These are phyloP conservation scores for Calonectria henricotiae DNA, from an alignment of 2,329 filamentous ascomycete species.

Conservation along the genomic window DNA sequence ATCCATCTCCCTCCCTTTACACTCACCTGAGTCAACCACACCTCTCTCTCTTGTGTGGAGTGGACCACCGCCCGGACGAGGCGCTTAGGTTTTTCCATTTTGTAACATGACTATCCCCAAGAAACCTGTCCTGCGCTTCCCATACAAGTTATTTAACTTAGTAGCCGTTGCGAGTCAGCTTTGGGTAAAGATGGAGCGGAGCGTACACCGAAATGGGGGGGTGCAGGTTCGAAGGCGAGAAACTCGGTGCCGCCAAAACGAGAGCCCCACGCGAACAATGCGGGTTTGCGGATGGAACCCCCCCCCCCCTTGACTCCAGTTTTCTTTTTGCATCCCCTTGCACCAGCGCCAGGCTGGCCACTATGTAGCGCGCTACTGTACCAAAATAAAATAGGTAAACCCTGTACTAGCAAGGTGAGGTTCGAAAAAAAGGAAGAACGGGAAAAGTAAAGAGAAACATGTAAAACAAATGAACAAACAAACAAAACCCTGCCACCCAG, in stretches of 20 bases:
- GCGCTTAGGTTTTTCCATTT: slow-evolving; percentile 31
- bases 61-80: slow-evolving; percentile 25
- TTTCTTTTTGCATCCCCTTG: slow-evolving; percentile 26
- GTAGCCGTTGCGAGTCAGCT: slow-evolving; percentile 36
- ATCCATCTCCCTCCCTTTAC: slow-evolving; percentile 10
- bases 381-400: slow-evolving; percentile 5
- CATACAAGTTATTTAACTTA: slow-evolving; percentile 17
- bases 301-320: background rate
- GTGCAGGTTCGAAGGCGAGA: slow-evolving; percentile 15
- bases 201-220: slow-evolving; percentile 4
- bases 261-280: slow-evolving; percentile 29
- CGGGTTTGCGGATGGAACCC: slow-evolving; percentile 26
- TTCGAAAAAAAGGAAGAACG: background rate
- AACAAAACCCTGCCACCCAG: too few relatives aligned
- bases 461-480: too few relatives aligned
- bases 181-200: slow-evolving; percentile 6
- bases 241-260: slow-evolving; percentile 21
- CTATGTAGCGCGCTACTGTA: slow-evolving; percentile 4
- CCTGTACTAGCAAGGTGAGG: background rate
- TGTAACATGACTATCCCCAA: slow-evolving; percentile 14
- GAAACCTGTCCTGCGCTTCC: slow-evolving; percentile 21
- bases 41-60: background rate
- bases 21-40: slow-evolving; percentile 29
- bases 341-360: slow-evolving; percentile 12
- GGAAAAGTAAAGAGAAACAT: too few relatives aligned